Conservation (phyloP, 1,284 basidiomycete species). For the Ceratobasidium sp. region DNA sequence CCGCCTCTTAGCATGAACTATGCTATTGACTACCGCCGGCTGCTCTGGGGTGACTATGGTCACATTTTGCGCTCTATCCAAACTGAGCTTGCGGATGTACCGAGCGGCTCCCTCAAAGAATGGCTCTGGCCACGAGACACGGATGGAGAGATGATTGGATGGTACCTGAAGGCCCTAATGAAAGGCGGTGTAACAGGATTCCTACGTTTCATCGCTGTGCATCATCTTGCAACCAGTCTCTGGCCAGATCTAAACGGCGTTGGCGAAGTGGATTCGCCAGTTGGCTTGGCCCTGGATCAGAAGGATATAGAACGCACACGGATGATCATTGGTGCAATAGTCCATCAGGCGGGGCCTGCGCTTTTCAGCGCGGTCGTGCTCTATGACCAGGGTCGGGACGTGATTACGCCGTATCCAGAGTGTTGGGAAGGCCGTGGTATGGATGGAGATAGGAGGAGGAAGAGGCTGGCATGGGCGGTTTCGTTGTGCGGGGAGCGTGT, state of each 20-base stretch:
- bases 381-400: conserved; percentile 24
- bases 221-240: conserved; percentile 83
- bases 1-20: conserved; percentile 80
- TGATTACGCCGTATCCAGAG: conserved; percentile 16
- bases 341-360: conserved; percentile 41
- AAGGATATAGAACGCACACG: conserved; percentile 35
- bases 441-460: conserved; percentile 1
- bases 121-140: conserved; percentile 81
- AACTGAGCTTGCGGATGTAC: conserved; percentile 59
- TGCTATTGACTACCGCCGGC: conserved; percentile 84
- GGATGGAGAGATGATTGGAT: conserved; percentile 74
- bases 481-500: conserved; percentile 41
- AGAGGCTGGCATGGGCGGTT: conserved; percentile 38
- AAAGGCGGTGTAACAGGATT: conserved; percentile 67
- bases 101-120: conserved; percentile 64
- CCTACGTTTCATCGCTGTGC: conserved; percentile 77
- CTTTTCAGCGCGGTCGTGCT: conserved; percentile 35
- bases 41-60: conserved; percentile 86
- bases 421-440: conserved; percentile 41
- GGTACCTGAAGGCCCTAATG: conserved; percentile 60
- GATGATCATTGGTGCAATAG: conserved; percentile 42
- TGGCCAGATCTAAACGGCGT: conserved; percentile 72
- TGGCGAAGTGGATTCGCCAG: not conserved
- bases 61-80: conserved; percentile 72
- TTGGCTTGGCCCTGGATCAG: not conserved